Percentiles rank a stretch among this genome's conserved stretches.
Conservation (phyloP, 106 monocot genomes). For the Acorus gramineus region DNA sequence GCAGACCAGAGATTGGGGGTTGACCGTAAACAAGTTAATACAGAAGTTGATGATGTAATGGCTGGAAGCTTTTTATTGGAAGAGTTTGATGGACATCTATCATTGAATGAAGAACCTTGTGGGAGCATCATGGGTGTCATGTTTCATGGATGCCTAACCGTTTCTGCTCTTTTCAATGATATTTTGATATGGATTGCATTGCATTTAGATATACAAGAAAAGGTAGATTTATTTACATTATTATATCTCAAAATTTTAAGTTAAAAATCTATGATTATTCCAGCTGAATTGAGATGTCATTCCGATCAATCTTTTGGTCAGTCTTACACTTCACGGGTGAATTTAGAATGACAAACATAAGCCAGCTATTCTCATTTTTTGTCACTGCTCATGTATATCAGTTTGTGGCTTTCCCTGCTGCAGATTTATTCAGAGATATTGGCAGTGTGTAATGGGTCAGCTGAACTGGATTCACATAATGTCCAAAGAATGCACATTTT, state of each 20-base stretch:
- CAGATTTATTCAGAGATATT: constrained; percentile 52
- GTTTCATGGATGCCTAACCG: constrained; percentile 53
- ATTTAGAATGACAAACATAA: no score
- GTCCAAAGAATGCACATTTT: constrained; percentile 45
- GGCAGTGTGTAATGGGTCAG: constrained; percentile 6
- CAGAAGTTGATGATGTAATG: constrained; percentile 12
- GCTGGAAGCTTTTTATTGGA: constrained; percentile 10
- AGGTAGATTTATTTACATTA: constrained; percentile 23
- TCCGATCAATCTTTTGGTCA: no score
- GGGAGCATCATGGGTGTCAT: constrained; percentile 53
- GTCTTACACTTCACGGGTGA: no score
- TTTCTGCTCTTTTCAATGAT: constrained; percentile 36
- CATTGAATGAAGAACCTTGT: constrained; percentile 41
- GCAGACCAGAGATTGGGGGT: not conserved
- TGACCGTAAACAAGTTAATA: not conserved
- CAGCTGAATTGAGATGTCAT: no score
- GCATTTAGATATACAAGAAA: constrained; percentile 37
- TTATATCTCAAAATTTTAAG: not conserved
- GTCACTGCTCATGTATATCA: no score
- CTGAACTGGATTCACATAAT: constrained; percentile 7
- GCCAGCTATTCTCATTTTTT: no score
- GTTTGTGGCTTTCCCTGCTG: not conserved
- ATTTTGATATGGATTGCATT: constrained; percentile 40
- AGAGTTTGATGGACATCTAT: constrained; percentile 13
- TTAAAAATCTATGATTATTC: no score